phyloP scores from a whole-genome alignment of 2,329 filamentous ascomycete species.

The Fusarium virguliforme region DNA sequence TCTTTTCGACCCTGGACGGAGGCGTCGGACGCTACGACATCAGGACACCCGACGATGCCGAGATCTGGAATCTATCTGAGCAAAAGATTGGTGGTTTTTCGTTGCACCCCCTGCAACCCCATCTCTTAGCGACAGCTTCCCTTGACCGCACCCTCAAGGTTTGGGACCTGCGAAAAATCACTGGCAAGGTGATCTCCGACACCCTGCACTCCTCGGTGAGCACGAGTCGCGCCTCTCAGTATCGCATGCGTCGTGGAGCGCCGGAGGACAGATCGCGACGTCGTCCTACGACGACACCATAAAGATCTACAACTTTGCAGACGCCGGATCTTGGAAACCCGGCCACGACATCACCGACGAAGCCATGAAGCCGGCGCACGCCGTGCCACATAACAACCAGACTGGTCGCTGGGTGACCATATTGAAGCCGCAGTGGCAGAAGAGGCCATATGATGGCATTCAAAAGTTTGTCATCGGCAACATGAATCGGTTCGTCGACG shows the following conservation, averaged over 20 bases:
- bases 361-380: constrained; percentile 78
- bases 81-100: constrained; percentile 98
- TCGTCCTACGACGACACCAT: constrained; percentile 96
- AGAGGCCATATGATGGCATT: constrained; percentile 81
- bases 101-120: constrained; percentile 83
- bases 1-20: constrained; percentile 91
- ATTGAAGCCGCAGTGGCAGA: constrained; percentile 89
- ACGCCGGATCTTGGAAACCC: constrained; percentile 71
- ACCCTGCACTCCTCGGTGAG: constrained; percentile 82
- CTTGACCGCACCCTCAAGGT: constrained; percentile 91
- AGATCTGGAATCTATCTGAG: constrained; percentile 84
- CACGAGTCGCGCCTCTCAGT: constrained; percentile 89
- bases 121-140: constrained; percentile 90
- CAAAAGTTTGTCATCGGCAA: constrained; percentile 95
- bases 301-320: constrained; percentile 88
- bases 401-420: constrained; percentile 95
- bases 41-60: constrained; percentile 71
- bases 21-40: constrained; percentile 86
- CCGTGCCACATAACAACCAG: constrained; percentile 92
- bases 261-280: constrained; percentile 88
- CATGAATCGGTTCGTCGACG: constrained; percentile 97
- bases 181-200: constrained; percentile 70
- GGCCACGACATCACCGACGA: constrained; percentile 72
- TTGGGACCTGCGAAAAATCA: constrained; percentile 91
- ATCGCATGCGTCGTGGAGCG: constrained; percentile 92